Base-by-base conservation (phyloP, 2,329 filamentous ascomycete species). In the Ramularia endophylla region DNA sequence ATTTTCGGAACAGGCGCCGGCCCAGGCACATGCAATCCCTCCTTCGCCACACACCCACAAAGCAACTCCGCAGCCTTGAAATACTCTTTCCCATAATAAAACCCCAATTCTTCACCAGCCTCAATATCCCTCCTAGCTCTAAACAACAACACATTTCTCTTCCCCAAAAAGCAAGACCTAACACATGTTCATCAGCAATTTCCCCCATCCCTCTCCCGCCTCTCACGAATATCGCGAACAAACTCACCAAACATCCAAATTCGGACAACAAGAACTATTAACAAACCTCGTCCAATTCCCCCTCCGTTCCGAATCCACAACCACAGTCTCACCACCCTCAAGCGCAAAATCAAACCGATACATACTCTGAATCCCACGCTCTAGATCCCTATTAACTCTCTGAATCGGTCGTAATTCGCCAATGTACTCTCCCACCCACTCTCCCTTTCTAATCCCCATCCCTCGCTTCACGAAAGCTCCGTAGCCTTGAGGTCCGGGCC, bases 251-350 rank as follows among this genome's bases (percentile, higher is more conserved):
- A 25, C 22, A 25, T 6, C 30, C 0, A 47, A 29, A n/a, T 47
- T 47, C 1, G 44, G 36, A 7, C 34, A 15, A 22, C 44, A 47
- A 15, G n/a, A n/a, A 9, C 40, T 43, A 16, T 47, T 47, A 13
- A 47, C 19, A 28, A 43, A 47, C 4, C 44, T 36, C n/a, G 40
- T 47, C 44, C 40, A 43, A 17, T 47, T 47, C 4, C 44, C 44
- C 4, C 19, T 32, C 11, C 34, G 12, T 13, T 40, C 36, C 5
- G 40, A 31, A 27, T 47, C 44, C 19, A 47, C 22, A 6, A 25
- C 22, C 22, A 25, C 22, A 25, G 11, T 11, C 22, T 25, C 22
- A 6, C 11, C 11, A 6, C 22, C 22, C 22, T 25, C 22, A 6
- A 25, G 6, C 22, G 22, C 6, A 25, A 25, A 6, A 11, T 25